Conservation (phyloP, 176 grass and related monocot species). For the Aegilops sharonensis region DNA sequence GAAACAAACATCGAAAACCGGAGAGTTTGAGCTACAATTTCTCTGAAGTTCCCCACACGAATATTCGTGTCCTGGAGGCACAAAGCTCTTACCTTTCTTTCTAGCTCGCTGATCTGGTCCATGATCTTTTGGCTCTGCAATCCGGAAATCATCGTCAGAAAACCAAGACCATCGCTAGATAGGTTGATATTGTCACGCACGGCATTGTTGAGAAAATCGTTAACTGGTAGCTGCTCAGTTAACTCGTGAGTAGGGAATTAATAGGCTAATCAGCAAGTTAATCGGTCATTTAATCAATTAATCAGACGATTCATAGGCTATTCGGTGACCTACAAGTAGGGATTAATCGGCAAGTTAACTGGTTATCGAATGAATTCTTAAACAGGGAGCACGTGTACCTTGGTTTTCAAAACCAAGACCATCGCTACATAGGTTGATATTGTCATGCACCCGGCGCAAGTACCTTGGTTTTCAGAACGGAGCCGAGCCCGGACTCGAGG, state of each 20-base stretch:
- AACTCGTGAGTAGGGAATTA: too few species aligned
- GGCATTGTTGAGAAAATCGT: too few species aligned
- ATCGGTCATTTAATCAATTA: too few species aligned
- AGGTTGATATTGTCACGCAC: neutral
- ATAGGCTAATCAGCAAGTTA: too few species aligned
- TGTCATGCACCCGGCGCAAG: neutral
- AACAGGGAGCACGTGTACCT: too few species aligned
- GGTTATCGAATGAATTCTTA: too few species aligned
- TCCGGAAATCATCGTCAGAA: neutral
- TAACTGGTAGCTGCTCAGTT: too few species aligned
- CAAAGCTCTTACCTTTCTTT: slow-evolving; percentile 47
- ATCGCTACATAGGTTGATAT: neutral
- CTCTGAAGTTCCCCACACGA: neutral
- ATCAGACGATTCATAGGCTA: too few species aligned
- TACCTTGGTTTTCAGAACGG: slow-evolving; percentile 70
- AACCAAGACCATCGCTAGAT: neutral
- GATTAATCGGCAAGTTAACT: too few species aligned
- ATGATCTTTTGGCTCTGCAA: slow-evolving; percentile 52
- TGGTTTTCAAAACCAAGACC: neutral
- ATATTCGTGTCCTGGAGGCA: neutral
- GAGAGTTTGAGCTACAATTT: neutral
- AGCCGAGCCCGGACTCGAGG: slow-evolving; percentile 46
- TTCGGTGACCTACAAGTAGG: too few species aligned
- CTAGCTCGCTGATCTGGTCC: slow-evolving; percentile 47
- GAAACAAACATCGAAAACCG: neutral